phyloP scores from a whole-genome alignment of 768 basidiomycete species.

The Mrakia gelida region DNA sequence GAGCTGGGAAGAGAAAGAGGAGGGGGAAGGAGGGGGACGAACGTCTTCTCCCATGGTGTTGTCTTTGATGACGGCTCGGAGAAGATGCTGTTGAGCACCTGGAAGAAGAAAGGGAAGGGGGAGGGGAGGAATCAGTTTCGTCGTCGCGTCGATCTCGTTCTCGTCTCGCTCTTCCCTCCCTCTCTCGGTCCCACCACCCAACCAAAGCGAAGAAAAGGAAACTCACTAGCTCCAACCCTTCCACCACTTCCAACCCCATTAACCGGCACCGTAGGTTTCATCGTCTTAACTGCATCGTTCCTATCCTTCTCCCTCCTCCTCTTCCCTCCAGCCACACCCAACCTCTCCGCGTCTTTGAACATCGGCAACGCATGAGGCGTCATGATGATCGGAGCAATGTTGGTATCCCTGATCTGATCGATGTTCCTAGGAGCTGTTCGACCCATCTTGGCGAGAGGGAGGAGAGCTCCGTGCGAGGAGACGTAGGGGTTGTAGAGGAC shows the following conservation, averaged over 20 bases:
- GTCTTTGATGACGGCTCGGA: slow-evolving; percentile 88
- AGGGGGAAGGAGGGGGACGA: slow-evolving; percentile 49
- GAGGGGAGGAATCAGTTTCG: neutral
- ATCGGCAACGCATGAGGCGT: slow-evolving; percentile 88
- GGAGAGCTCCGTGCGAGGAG: slow-evolving; percentile 86
- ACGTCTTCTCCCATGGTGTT: slow-evolving; percentile 91
- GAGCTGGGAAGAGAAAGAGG: neutral
- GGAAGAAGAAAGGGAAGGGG: neutral
- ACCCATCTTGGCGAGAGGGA: slow-evolving; percentile 80
- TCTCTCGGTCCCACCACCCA: too few species aligned
- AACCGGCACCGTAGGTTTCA: slow-evolving; percentile 85
- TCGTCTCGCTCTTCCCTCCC: too few species aligned
- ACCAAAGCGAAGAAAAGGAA: too few species aligned
- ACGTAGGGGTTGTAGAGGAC: slow-evolving; percentile 88
- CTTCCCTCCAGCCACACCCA: slow-evolving; percentile 50
- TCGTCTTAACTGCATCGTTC: slow-evolving; percentile 84
- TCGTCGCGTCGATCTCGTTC: too few species aligned
- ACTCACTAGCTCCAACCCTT: slow-evolving; percentile 76
- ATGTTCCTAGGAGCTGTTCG: slow-evolving; percentile 68
- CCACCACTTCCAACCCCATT: slow-evolving; percentile 90
- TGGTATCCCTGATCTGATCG: slow-evolving; percentile 61
- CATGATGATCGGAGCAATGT: slow-evolving; percentile 77
- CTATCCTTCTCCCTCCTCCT: slow-evolving; percentile 85
- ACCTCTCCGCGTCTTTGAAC: slow-evolving; percentile 77
- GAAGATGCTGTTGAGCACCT: slow-evolving; percentile 84